These are phyloP conservation scores for Trypanosoma vivax DNA, from an alignment of 208 protist species.

Conservation along the genomic window DNA sequence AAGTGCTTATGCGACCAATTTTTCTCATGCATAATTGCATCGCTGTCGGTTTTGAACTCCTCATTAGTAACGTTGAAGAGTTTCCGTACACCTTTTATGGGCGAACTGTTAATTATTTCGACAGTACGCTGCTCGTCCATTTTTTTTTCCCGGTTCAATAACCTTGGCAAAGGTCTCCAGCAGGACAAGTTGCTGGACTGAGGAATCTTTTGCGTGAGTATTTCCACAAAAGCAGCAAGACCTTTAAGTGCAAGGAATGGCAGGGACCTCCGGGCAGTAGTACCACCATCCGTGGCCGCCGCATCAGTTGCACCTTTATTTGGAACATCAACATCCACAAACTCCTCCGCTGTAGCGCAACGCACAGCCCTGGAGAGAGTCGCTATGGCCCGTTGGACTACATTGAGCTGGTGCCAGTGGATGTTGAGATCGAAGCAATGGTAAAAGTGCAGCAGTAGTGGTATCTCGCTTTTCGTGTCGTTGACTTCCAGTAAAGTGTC, in stretches of 20 bases:
- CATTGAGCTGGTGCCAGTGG: slow-evolving; percentile 66
- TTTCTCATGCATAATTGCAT: slow-evolving; percentile 18
- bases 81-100: slow-evolving; percentile 61
- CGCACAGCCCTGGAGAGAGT: slow-evolving; percentile 74
- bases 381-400: slow-evolving; percentile 74
- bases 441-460: slow-evolving; percentile 71
- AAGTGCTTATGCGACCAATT: slow-evolving; percentile 56
- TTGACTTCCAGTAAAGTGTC: slow-evolving; percentile 42
- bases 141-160: slow-evolving; percentile 63
- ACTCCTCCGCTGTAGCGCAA: slow-evolving; percentile 40
- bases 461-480: slow-evolving; percentile 2
- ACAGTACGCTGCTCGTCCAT: slow-evolving; percentile 68
- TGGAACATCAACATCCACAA: slow-evolving; percentile 10
- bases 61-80: slow-evolving; percentile 56
- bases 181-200: slow-evolving; percentile 30
- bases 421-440: slow-evolving; percentile 75
- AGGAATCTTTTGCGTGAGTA: slow-evolving; percentile 44
- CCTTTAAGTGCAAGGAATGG: slow-evolving; percentile 70
- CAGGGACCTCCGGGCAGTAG: slow-evolving; percentile 28
- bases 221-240: slow-evolving; percentile 55
- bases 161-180: slow-evolving; percentile 13
- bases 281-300: slow-evolving; percentile 10
- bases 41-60: slow-evolving; percentile 33
- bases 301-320: slow-evolving; percentile 12
- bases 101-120: slow-evolving; percentile 69